These are phyloP conservation scores for Curvularia eragrostidis DNA, from an alignment of 2,329 filamentous ascomycete genomes.

Conservation along the genomic window DNA sequence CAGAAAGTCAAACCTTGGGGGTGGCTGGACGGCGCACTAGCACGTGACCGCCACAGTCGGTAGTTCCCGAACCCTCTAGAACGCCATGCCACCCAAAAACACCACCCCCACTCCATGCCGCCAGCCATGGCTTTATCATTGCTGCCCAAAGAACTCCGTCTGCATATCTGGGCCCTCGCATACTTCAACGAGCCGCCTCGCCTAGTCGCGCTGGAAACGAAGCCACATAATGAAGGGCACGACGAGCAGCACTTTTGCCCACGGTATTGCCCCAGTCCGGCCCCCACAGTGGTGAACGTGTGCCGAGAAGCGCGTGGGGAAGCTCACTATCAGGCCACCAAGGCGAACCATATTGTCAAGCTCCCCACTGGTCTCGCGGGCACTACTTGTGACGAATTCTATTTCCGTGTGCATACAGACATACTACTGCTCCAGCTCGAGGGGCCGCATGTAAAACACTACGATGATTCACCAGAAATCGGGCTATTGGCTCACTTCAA, in stretches of 20 bases:
- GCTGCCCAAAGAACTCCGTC: slow-evolving; percentile 34
- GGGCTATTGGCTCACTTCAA: slow-evolving; percentile 32
- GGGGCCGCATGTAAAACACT: slow-evolving; percentile 20
- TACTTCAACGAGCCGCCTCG: slow-evolving; percentile 31
- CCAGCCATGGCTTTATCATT: slow-evolving; percentile 26
- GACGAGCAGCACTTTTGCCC: slow-evolving; percentile 30
- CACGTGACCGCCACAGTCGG: slow-evolving; percentile 13
- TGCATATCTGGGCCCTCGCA: slow-evolving; percentile 30
- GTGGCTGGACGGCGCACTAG: not conserved
- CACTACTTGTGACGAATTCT: slow-evolving; percentile 15
- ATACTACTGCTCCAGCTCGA: slow-evolving; percentile 26
- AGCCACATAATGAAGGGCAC: slow-evolving; percentile 26
- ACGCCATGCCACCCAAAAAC: not conserved
- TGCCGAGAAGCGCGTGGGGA: slow-evolving; percentile 32
- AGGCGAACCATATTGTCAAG: slow-evolving; percentile 19
- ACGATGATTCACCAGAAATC: slow-evolving; percentile 28
- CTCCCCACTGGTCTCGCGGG: slow-evolving; percentile 9
- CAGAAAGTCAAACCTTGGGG: slow-evolving; percentile 8
- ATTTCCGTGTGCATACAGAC: slow-evolving; percentile 31
- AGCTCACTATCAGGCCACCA: slow-evolving; percentile 26
- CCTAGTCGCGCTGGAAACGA: slow-evolving; percentile 26
- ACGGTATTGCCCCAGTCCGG: slow-evolving; percentile 28
- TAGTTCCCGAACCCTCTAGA: slow-evolving; percentile 6
- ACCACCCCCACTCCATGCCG: not conserved
- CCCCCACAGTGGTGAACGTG: slow-evolving; percentile 24